Evolutionary conservation across 306 rosid species (phyloP).

Genomic region (Crotalaria pallida): DNA sequence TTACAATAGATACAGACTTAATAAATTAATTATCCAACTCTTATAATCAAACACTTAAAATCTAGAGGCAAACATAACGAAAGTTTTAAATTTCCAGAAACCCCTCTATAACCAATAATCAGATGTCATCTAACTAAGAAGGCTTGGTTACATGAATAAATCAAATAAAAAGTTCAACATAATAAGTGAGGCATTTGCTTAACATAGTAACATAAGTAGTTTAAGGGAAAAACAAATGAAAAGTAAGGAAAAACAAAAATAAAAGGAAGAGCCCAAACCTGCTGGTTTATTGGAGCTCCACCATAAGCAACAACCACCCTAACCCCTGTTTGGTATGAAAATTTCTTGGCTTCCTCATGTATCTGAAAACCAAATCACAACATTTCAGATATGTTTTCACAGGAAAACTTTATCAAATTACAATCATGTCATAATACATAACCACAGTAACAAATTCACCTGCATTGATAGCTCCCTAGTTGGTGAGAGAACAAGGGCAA

Average conservation of each 20-base stretch:
- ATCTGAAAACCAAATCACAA: constrained; percentile 50
- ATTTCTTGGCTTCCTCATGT: constrained; percentile 70
- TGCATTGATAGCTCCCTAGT: constrained; percentile 87
- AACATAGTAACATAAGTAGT: background rate
- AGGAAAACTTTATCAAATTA: background rate
- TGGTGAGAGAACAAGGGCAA: constrained; percentile 91
- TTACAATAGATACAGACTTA: background rate
- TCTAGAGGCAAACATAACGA: background rate
- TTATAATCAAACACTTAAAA: background rate
- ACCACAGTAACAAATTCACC: constrained; percentile 41
- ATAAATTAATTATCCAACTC: background rate
- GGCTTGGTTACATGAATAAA: background rate
- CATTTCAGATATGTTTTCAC: background rate
- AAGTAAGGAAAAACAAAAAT: background rate
- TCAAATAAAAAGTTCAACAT: background rate
- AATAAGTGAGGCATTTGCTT: background rate
- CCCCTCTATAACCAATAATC: background rate
- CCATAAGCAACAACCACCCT: constrained; percentile 93
- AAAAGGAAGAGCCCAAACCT: constrained; percentile 38
- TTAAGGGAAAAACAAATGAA: background rate
- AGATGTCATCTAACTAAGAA: background rate
- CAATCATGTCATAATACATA: background rate
- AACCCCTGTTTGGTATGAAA: constrained; percentile 78
- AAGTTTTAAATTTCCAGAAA: background rate
- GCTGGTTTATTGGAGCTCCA: constrained; percentile 84